A percentile compares a stretch with the other conserved stretches of the same genome.
Conservation (phyloP, 225 moss, liverwort and hornwort genomes). For the Takakia lepidozioides region DNA sequence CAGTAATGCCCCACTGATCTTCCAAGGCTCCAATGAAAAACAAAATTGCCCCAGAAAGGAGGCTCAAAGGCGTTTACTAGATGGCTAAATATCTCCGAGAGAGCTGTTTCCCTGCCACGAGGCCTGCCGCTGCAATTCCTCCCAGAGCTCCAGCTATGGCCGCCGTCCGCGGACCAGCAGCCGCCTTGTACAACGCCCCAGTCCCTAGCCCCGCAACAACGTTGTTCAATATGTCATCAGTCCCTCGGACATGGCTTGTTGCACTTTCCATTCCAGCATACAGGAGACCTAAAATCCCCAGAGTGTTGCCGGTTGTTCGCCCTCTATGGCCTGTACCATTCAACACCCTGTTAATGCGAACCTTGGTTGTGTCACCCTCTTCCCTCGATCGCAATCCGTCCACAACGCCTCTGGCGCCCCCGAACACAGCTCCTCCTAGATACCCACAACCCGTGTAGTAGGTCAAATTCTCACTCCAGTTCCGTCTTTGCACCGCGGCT, state of each 20-base stretch:
- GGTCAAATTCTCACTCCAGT: conserved; percentile 97
- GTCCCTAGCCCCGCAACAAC: conserved; percentile 78
- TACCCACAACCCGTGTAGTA: conserved; percentile 92
- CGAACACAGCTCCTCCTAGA: conserved; percentile 54
- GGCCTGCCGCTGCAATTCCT: conserved; percentile 69
- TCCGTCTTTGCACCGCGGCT: conserved; percentile 62
- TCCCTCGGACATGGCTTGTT: conserved; percentile 51
- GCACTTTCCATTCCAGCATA: conserved; percentile 87
- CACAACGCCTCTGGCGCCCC: conserved; percentile 43
- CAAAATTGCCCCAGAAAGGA: too few species aligned
- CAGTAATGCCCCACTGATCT: too few species aligned
- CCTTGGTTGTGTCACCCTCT: conserved; percentile 65
- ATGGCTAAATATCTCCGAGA: conserved; percentile 73
- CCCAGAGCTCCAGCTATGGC: conserved; percentile 90
- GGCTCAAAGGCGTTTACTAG: too few species aligned
- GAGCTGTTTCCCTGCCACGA: conserved; percentile 72
- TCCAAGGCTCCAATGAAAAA: too few species aligned
- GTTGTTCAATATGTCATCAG: conserved; percentile 76
- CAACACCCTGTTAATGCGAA: conserved; percentile 73
- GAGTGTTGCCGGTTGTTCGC: conserved; percentile 57
- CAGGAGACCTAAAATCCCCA: conserved; percentile 77
- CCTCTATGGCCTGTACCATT: conserved; percentile 83
- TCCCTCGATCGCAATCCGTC: conserved; percentile 74
- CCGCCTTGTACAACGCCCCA: conserved; percentile 78
- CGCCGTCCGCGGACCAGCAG: conserved; percentile 78